A percentile compares a stretch with the other conserved stretches of the same genome.
Evolutionary conservation across 2,329 filamentous ascomycete species (phyloP).

Genomic region (Ophiocordyceps polyrhachis-furcata): DNA sequence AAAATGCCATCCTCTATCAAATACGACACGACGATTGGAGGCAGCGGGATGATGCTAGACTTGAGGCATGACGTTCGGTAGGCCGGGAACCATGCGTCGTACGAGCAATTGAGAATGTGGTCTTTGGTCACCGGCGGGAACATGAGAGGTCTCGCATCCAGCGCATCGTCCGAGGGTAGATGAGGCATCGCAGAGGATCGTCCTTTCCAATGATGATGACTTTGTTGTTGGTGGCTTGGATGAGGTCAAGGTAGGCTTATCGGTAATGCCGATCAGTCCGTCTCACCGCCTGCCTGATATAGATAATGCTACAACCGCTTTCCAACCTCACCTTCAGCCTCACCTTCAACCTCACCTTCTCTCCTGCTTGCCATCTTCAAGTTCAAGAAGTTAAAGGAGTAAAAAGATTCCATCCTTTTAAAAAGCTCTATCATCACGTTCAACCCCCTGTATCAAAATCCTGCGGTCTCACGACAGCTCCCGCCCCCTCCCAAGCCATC

Average conservation of each 20-base stretch:
- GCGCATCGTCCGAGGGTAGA: slow-evolving; percentile 7
- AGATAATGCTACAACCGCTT: not conserved
- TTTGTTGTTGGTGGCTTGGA: not conserved
- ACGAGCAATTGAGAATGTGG: slow-evolving; percentile 89
- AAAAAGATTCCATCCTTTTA: too few species aligned
- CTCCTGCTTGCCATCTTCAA: too few species aligned
- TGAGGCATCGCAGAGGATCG: slow-evolving; percentile 15
- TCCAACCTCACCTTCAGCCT: not conserved
- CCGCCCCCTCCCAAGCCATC: not conserved
- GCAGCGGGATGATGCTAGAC: slow-evolving; percentile 65
- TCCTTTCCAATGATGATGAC: not conserved
- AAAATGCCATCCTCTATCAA: slow-evolving; percentile 85
- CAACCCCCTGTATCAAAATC: not conserved
- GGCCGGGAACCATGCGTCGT: slow-evolving; percentile 76
- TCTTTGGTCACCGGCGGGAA: slow-evolving; percentile 73
- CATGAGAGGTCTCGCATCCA: slow-evolving; percentile 21
- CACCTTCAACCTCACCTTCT: too few species aligned
- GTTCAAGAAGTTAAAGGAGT: too few species aligned
- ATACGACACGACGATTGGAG: slow-evolving; percentile 61
- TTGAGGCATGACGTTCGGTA: slow-evolving; percentile 71
- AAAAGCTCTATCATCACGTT: not conserved
- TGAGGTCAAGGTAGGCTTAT: slow-evolving; percentile 4
- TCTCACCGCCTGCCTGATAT: slow-evolving; percentile 7
- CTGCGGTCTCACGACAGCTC: not conserved
- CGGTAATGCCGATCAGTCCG: slow-evolving; percentile 8